These are phyloP conservation scores for Aristolochia contorta DNA, from an alignment of 164 flowering plant species.

Conservation along the genomic window DNA sequence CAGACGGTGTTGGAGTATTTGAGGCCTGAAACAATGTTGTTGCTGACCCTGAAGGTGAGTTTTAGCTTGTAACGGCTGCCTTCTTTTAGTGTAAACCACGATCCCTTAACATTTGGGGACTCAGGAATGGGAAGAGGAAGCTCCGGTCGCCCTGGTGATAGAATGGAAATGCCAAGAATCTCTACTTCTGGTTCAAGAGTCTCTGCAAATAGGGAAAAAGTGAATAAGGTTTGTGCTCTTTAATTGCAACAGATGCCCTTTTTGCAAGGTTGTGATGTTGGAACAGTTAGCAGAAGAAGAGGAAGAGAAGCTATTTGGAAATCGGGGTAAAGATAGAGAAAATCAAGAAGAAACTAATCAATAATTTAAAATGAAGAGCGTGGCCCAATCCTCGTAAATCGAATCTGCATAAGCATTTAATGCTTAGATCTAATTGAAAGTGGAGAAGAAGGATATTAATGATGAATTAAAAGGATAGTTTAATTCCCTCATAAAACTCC, in stretches of 20 bases:
- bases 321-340: too few species aligned
- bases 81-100: slow-evolving; percentile 58
- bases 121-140: slow-evolving; percentile 45
- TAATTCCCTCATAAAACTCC: too few species aligned
- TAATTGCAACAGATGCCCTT: background rate
- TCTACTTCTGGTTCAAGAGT: slow-evolving; percentile 50
- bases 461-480: too few species aligned
- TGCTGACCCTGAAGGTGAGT: slow-evolving; percentile 43
- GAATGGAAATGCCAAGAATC: slow-evolving; percentile 38
- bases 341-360: too few species aligned
- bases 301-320: background rate
- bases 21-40: slow-evolving; percentile 60
- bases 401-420: too few species aligned
- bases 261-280: background rate
- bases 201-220: slow-evolving; percentile 21
- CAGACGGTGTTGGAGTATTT: slow-evolving; percentile 52
- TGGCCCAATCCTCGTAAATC: too few species aligned
- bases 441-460: too few species aligned
- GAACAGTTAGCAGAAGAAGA: background rate
- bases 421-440: too few species aligned
- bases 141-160: slow-evolving; percentile 43
- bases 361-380: too few species aligned
- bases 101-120: slow-evolving; percentile 35
- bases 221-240: background rate
- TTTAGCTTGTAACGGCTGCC: slow-evolving; percentile 46